Percentiles rank a stretch among this genome's conserved stretches.
Evolutionary conservation across 768 basidiomycete species (phyloP).

Genomic region (Krasilnikovozyma curviuscula): DNA sequence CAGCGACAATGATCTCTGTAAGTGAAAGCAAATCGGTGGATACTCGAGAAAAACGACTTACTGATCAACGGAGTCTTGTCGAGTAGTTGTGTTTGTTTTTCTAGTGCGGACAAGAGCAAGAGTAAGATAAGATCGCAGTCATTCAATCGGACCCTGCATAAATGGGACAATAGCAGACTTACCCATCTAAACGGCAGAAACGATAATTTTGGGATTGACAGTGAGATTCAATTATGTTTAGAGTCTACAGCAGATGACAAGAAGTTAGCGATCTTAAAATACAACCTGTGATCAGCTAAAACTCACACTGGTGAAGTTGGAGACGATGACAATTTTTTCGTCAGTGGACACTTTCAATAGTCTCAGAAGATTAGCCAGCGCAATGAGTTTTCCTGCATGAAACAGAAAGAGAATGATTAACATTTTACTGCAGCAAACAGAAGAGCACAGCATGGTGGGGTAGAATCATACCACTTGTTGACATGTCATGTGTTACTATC

Average conservation of each 20-base stretch:
- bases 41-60: constrained; percentile 38
- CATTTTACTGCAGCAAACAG: background rate
- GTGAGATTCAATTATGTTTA: constrained; percentile 74
- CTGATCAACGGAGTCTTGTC: constrained; percentile 66
- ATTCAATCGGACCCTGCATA: too few species aligned
- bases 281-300: background rate
- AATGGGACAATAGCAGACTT: constrained; percentile 12
- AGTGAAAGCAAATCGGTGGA: background rate
- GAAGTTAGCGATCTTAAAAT: background rate
- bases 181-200: constrained; percentile 77
- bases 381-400: constrained; percentile 49
- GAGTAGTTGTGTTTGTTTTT: constrained; percentile 32
- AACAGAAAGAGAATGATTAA: constrained; percentile 5
- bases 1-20: background rate
- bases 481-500: constrained; percentile 34
- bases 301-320: constrained; percentile 54
- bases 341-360: constrained; percentile 45
- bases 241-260: constrained; percentile 46
- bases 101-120: constrained; percentile 14
- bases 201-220: constrained; percentile 60
- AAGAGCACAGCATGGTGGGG: background rate
- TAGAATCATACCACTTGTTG: constrained; percentile 45
- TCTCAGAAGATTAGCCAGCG: constrained; percentile 45
- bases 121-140: background rate
- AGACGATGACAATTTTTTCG: constrained; percentile 80